A percentile compares a stretch with the other conserved stretches of the same genome.
phyloP scores from a whole-genome alignment of 495 filamentous ascomycete genomes.

The Aspergillus avenaceus region DNA sequence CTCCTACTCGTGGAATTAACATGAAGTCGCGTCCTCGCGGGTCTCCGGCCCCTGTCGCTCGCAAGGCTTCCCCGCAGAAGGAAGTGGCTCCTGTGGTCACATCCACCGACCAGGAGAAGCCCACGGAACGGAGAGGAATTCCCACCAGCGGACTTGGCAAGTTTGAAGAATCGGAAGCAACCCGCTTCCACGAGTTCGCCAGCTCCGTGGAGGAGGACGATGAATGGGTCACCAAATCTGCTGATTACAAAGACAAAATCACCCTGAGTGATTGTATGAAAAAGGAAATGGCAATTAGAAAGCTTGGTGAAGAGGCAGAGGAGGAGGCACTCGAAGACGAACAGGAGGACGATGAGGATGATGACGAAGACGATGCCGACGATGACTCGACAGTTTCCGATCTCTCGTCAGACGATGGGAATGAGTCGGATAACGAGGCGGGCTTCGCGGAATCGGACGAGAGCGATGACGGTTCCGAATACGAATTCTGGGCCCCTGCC shows the following conservation, averaged over 20 bases:
- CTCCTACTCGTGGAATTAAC: conserved; percentile 22
- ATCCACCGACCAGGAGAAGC: conserved; percentile 3
- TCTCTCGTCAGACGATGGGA: conserved; percentile 56
- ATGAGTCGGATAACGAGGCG: conserved; percentile 93
- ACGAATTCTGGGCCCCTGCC: conserved; percentile 73
- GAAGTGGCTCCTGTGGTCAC: conserved; percentile 4
- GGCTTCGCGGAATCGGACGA: conserved; percentile 90
- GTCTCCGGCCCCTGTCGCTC: conserved; percentile 46
- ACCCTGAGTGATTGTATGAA: conserved; percentile 86
- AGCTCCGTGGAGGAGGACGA: conserved; percentile 75
- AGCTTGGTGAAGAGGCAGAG: conserved; percentile 84
- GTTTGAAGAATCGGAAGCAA: conserved; percentile 60
- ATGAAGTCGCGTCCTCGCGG: conserved; percentile 39
- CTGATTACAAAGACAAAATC: conserved; percentile 59
- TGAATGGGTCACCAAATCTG: conserved; percentile 75
- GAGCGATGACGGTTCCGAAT: conserved; percentile 68
- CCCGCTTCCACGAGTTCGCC: conserved; percentile 90
- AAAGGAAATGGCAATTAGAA: conserved; percentile 85
- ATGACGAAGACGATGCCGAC: conserved; percentile 50
- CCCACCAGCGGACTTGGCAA: conserved; percentile 47
- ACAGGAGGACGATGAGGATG: conserved; percentile 52
- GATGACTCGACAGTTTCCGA: conserved; percentile 64
- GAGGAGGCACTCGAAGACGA: conserved; percentile 76
- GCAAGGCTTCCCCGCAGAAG: conserved; percentile 37
- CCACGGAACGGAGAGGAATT: conserved; percentile 22